Evolutionary conservation across 73 alveolate species (phyloP).

Genomic region (Stentor roeselii): DNA sequence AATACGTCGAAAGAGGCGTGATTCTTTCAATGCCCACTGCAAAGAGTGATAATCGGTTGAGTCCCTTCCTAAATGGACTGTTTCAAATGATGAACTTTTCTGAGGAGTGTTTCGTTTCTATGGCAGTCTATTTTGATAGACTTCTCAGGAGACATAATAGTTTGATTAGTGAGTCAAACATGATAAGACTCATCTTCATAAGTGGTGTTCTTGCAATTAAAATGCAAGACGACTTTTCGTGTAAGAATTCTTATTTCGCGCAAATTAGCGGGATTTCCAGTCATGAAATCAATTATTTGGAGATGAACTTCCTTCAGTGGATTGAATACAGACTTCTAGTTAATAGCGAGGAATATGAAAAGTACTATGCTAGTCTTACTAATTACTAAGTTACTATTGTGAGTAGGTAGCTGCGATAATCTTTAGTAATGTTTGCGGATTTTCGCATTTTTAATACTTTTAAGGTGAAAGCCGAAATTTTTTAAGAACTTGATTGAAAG

Average conservation of each 20-base stretch:
- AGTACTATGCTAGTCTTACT: not conserved
- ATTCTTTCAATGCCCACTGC: not conserved
- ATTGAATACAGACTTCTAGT: not conserved
- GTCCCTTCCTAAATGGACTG: not conserved
- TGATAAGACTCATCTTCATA: not conserved
- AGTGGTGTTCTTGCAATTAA: not conserved
- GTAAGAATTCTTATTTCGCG: not conserved
- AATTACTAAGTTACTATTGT: not conserved
- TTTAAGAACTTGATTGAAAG: not conserved
- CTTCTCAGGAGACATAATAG: not conserved
- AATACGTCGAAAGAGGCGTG: not conserved
- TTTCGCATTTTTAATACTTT: too few relatives aligned
- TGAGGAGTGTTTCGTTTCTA: slow-evolving; percentile 11
- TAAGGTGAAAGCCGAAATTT: not conserved
- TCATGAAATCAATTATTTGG: not conserved
- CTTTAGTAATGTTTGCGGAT: too few relatives aligned
- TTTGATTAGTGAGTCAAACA: not conserved
- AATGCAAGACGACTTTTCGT: not conserved
- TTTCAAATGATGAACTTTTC: not conserved
- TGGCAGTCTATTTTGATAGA: slow-evolving; percentile 1
- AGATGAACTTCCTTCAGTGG: not conserved
- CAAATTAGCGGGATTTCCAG: not conserved
- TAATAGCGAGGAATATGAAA: not conserved
- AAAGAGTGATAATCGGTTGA: not conserved
- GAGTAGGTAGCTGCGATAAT: too few relatives aligned